Evolutionary conservation across 2,329 filamentous ascomycete species (phyloP), one percentile per base, ranked within the genome.

Genomic region (Fusarium sp.): DNA sequence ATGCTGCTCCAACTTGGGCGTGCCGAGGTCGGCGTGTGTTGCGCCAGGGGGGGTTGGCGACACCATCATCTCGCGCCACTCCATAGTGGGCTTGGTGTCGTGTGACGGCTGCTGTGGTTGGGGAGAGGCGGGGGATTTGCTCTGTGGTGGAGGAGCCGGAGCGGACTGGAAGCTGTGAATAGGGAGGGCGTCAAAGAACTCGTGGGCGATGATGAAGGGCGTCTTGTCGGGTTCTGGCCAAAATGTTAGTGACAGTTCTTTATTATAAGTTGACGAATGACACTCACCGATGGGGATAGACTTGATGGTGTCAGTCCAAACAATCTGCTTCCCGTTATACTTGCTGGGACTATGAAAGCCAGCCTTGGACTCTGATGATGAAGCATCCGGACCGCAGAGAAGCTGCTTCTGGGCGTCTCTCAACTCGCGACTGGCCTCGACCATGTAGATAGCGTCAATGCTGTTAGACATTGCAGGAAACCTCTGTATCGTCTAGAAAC

Each of bases 141-240:
- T 57, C 76, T 80, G 37, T 59, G 62, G 69, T 35, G 64, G 35
- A 31, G 86, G 81, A 13, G 83, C 82, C 7, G 83, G 80, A 60
- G 96, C 88, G 16, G 94, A 93, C 82, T 98, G 93, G 81, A 99
- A 99, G 70, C 94, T 92, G 82, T 99, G 95, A 76, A 99, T 98
- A 37, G 96, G 96, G 1, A 99, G 91, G 3, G 96, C 96, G 77
- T 99, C 96, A 84, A 99, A 99, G 87, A 99, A 98, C 81, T 99
- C 96, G 82, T 99, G 96, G 6, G 96, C 96, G 58, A 98, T 90
- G 70, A 99, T 97, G 82, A 98, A 97, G 1, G 96, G 96, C 24
- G 92, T 93, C 80, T 93, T 93, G 69, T 89, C 87, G 24, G 90
- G 84, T 70, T 90, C 91, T 92, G 27, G 9, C 8, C 13, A 13